phyloP scores from a whole-genome alignment of 75 land plant genomes.

The Picea sitchensis region DNA sequence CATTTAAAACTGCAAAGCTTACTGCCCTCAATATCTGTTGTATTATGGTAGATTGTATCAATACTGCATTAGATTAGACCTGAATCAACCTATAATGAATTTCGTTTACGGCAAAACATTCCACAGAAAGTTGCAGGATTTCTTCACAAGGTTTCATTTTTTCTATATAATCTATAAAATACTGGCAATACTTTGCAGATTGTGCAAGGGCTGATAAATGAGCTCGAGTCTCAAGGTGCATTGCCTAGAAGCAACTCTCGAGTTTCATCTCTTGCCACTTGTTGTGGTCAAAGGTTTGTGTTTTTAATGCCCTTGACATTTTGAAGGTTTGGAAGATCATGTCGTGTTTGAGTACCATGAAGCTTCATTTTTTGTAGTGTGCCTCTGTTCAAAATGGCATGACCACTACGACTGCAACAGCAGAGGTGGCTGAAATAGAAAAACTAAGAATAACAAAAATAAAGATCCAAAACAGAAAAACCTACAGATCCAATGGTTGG shows the following conservation, averaged over 20 bases:
- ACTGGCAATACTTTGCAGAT: constrained; percentile 43
- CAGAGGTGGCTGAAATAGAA: no score
- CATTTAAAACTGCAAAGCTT: neutral
- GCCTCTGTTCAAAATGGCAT: no score
- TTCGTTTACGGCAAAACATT: neutral
- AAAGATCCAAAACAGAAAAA: no score
- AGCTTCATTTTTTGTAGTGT: neutral
- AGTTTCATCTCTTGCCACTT: constrained; percentile 97
- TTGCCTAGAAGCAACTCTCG: constrained; percentile 97
- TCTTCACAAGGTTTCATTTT: neutral
- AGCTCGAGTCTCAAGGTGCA: constrained; percentile 95
- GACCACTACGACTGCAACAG: no score
- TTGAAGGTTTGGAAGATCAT: neutral
- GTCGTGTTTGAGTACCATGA: neutral
- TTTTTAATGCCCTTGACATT: neutral
- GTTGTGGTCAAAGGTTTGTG: constrained; percentile 91
- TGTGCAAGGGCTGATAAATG: constrained; percentile 94
- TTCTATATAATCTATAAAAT: neutral
- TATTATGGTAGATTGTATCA: neutral
- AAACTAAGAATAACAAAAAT: no score
- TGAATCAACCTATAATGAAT: neutral
- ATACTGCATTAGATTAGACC: neutral
- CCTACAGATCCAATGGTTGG: no score
- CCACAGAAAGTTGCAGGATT: neutral
- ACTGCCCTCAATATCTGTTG: neutral